Evolutionary conservation across 225 moss, liverwort and hornwort species (phyloP).

Genomic region (Asterella californica): DNA sequence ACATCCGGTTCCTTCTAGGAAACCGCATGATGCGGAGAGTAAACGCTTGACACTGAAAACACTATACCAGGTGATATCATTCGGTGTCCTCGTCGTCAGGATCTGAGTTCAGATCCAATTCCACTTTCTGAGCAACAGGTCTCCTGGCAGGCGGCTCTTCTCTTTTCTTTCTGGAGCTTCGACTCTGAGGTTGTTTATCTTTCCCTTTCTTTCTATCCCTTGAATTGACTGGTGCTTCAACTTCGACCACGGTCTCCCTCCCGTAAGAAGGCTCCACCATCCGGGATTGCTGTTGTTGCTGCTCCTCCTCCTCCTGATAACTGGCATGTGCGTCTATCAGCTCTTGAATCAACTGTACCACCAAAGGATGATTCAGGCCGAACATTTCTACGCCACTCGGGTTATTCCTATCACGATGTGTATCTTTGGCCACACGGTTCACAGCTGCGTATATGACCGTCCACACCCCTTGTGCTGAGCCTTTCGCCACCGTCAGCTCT

Average conservation of each 20-base stretch:
- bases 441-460: slow-evolving; percentile 73
- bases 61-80: not conserved
- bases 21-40: not conserved
- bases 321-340: slow-evolving; percentile 38
- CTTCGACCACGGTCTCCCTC: not conserved
- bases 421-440: slow-evolving; percentile 56
- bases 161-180: slow-evolving; percentile 10
- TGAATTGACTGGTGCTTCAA: not conserved
- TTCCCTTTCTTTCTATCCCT: slow-evolving; percentile 19
- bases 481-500: slow-evolving; percentile 47
- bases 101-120: slow-evolving; percentile 22
- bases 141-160: slow-evolving; percentile 11
- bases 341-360: slow-evolving; percentile 71
- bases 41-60: not conserved
- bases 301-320: slow-evolving; percentile 29
- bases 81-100: slow-evolving; percentile 24
- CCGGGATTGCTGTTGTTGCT: slow-evolving; percentile 45
- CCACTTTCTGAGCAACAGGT: slow-evolving; percentile 9
- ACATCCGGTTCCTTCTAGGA: not conserved
- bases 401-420: slow-evolving; percentile 64
- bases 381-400: slow-evolving; percentile 80
- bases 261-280: slow-evolving; percentile 6
- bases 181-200: slow-evolving; percentile 9
- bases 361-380: slow-evolving; percentile 71
- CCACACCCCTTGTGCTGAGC: slow-evolving; percentile 73